Evolutionary conservation across 768 basidiomycete species (phyloP), one percentile per base, ranked within the genome.

Genomic region (Cubamyces lactineus): DNA sequence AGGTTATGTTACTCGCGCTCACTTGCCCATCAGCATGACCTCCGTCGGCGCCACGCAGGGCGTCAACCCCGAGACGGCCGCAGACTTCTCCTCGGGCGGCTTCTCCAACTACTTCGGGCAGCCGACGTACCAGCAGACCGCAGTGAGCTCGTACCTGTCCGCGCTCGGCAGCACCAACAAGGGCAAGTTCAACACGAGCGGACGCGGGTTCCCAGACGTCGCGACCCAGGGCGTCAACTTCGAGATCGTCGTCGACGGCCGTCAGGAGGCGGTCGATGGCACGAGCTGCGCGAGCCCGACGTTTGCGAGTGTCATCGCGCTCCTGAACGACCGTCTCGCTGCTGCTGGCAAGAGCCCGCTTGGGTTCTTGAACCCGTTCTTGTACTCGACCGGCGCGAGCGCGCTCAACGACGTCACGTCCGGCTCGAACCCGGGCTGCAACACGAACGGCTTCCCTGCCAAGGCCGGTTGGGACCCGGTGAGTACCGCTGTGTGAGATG

Each of bases 81-180:
- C 79, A 0, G 69, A 55, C 64, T 87, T 89, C 75, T 88, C 87
- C 17, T 86, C 87, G 1, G 89, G 89, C 49, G 89, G 89, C 4
- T 92, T 90, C 75, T 89, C 87, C 68, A 78, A 87, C 66, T 57
- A 84, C 82, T 87, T 84, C 70, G 1, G 58, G 24, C 78, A 78
- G 19, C 88, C 87, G 4, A 13, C 43, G 0, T 89, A 86, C 69
- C 88, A 90, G 67, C 55, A 80, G 1, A 21, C 43, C 3, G 80
- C 73, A 11, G 84, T 88, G 5, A 38, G 59, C 0, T 60, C 66
- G 1, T 89, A 78, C 72, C 74, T 89, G 41, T 47, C 72, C 15
- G 70, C 67, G 1, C 77, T 87, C 50, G 79, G 80, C 1, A 73
- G 75, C 15, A 80, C 77, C 0, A 86, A 87, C 63, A 62, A 78